Evolutionary conservation across 192 early-diverging fungal genomes (phyloP), one percentile per base, ranked within the genome.

Genomic region (Linnemannia hyalina): DNA sequence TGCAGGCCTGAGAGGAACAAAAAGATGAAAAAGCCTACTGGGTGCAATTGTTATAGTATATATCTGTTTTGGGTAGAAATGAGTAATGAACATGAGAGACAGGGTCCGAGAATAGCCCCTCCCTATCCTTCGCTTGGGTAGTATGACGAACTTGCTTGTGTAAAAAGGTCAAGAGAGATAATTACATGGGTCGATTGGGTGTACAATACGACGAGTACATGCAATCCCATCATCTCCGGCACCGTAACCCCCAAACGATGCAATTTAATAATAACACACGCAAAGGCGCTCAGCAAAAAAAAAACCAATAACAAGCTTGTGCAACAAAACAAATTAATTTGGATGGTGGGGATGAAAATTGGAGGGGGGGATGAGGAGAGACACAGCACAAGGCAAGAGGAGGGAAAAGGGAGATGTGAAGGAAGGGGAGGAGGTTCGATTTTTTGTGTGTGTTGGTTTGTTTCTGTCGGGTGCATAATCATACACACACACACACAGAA

Each of bases 321-420:
- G 26, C 60, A 32, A 65, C 60, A 35, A 65, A 32, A 65, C 60
- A 65, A 65, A 65, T 65, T 65, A 65, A 65, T 65, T 65, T 65
- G 60, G 29, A 11, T 65, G 29, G 60, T 65, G 15, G 47, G 47
- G 47, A 74, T 23, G 47, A 32, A 49, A 74, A 49, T 47, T 46
- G 47, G 46, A 10, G 22, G 6, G 32, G 29, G 29, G 35, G 35
- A 35, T 35, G 35, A 35, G 35, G 35, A 35, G 35, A 35, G 35
- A 35, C 35, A 35, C 35, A 35, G 35, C 35, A 35, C 35, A 35
- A 46, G 15, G 22, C 8, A n/a, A 11, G 72, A 47, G 26, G 72
- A 47, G 13, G 44, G 42, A 26, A 73, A 42, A 73, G 42, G n/a
- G 22, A 22, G n/a, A 9, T 60, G 22, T 60, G 57, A 46, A 46